Evolutionary conservation across 371 early-diverging fungal species (phyloP), one percentile per base, ranked within the genome.

Genomic region (Massospora cicadina): DNA sequence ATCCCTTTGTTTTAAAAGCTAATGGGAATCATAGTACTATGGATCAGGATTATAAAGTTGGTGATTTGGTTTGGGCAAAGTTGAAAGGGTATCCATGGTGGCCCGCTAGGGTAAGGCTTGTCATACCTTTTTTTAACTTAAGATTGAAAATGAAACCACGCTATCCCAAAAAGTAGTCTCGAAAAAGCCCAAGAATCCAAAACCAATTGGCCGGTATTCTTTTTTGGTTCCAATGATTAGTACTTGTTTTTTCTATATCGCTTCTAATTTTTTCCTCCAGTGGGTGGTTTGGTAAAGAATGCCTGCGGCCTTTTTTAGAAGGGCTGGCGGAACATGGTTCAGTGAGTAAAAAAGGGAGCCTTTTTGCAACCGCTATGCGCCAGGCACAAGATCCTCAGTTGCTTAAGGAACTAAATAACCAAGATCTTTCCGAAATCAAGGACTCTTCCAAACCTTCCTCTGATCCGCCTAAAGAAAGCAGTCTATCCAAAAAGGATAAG

Each of bases 1-100:
- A n/a, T n/a, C n/a, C n/a, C n/a, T n/a, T n/a, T n/a, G n/a, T n/a
- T n/a, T n/a, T n/a, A n/a, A n/a, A n/a, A n/a, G n/a, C n/a, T n/a
- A n/a, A n/a, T n/a, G n/a, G n/a, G n/a, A n/a, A n/a, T n/a, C n/a
- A n/a, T n/a, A 17, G 43, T 17, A 10, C 17, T 43, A 43, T 43
- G 43, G 43, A 5, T 43, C 5, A 17, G 17, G 43, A 69, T 21
- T 81, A 81, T 72, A 71, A 77, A 27, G 76, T 79, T 65, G 85
- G 83, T 56, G 79, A 77, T 28, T 76, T 76, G 58, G 83, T 85
- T 62, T 85, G 81, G 74, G 87, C 85, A 10, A 83, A 84, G 65
- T 68, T 87, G 54, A 83, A 83, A 70, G 85, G 85, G 13, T 87
- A 81, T 68, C 87, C 87, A 5, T 87, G 85, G 84, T 87, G 87